A percentile compares a stretch with the other conserved stretches of the same genome.
These are phyloP conservation scores for Daldinia decipiens DNA, from an alignment of 495 filamentous ascomycete species.

Conservation along the genomic window DNA sequence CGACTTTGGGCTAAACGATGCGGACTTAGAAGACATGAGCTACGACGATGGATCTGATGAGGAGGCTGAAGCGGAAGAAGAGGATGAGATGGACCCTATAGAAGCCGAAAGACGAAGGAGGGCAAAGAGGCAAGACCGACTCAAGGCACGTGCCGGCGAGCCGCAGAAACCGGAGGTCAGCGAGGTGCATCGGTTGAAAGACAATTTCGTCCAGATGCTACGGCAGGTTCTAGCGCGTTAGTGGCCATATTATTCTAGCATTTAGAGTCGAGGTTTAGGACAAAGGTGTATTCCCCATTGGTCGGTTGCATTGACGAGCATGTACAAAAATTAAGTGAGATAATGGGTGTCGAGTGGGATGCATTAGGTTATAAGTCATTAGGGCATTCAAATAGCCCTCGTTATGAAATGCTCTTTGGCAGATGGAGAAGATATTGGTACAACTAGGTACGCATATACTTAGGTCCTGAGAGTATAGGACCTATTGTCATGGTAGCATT, in stretches of 20 bases:
- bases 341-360: neutral
- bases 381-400: neutral
- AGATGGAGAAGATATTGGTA: neutral
- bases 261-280: slow-evolving; percentile 9
- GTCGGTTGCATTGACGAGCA: slow-evolving; percentile 19
- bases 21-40: slow-evolving; percentile 85
- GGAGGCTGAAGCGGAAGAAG: slow-evolving; percentile 75
- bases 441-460: neutral
- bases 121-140: slow-evolving; percentile 75
- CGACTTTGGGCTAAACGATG: slow-evolving; percentile 90
- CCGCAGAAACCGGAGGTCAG: slow-evolving; percentile 82
- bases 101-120: slow-evolving; percentile 82
- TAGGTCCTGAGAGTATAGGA: neutral
- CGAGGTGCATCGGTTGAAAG: slow-evolving; percentile 81
- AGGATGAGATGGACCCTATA: slow-evolving; percentile 85
- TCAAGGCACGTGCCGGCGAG: slow-evolving; percentile 87
- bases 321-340: slow-evolving; percentile 4
- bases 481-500: neutral
- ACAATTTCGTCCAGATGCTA: slow-evolving; percentile 84
- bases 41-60: slow-evolving; percentile 78
- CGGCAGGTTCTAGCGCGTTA: slow-evolving; percentile 85
- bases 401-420: neutral
- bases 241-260: neutral
- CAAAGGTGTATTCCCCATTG: slow-evolving; percentile 6
- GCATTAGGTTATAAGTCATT: neutral